Conservation (phyloP, 208 protist genomes). For the Crithidia expoeki region DNA sequence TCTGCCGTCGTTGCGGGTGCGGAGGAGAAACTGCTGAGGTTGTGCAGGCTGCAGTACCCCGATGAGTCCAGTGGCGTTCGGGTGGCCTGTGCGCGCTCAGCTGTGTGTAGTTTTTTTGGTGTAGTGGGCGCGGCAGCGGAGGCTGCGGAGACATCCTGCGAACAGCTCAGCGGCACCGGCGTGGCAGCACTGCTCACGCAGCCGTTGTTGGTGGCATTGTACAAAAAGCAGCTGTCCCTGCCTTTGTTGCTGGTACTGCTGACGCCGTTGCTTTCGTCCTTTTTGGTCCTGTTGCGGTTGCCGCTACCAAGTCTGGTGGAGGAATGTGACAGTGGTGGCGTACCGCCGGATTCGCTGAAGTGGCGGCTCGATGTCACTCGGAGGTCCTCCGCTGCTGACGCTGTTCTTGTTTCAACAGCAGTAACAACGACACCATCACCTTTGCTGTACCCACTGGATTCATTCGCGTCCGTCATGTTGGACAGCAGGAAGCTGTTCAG, state of each 20-base stretch:
- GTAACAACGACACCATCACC: neutral
- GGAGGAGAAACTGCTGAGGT: neutral
- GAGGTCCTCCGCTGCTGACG: neutral
- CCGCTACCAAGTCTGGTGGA: neutral
- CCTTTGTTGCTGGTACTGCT: neutral
- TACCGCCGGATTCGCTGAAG: too few relatives aligned
- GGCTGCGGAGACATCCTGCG: neutral
- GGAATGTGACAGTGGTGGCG: neutral
- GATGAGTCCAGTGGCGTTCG: neutral
- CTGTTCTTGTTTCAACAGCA: neutral
- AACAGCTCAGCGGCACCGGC: neutral
- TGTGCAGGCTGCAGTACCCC: neutral
- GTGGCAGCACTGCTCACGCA: neutral
- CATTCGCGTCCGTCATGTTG: neutral
- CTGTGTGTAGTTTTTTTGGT: neutral
- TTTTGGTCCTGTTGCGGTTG: neutral
- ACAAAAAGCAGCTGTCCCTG: neutral
- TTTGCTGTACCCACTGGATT: neutral
- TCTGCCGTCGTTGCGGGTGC: neutral
- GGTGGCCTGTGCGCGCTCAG: too few relatives aligned
- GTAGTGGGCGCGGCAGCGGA: neutral
- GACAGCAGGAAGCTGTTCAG: neutral
- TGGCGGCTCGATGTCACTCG: too few relatives aligned
- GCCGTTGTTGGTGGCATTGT: constrained; percentile 4
- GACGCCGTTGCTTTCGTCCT: neutral